A percentile compares a stretch with the other conserved stretches of the same genome.
Evolutionary conservation across 179 eudicot genomes (phyloP).

Genomic region (Corrigiola litoralis): DNA sequence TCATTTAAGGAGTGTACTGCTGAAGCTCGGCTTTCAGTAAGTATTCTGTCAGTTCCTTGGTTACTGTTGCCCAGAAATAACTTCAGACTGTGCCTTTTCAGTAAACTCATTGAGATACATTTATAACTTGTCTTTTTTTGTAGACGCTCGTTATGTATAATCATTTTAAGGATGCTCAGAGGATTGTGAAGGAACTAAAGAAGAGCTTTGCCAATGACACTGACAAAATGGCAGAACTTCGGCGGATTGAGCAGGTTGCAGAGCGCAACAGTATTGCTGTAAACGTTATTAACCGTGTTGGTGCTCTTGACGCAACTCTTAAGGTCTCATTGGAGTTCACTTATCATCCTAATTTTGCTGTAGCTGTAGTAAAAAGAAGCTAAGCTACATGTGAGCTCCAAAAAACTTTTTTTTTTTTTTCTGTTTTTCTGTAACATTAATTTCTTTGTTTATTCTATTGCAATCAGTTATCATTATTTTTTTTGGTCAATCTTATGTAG

Average conservation of each 20-base stretch:
- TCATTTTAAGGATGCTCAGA: conserved; percentile 85
- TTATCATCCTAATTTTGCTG: conserved; percentile 84
- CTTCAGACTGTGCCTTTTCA: neutral
- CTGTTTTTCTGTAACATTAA: conserved; percentile 21
- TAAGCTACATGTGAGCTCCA: conserved; percentile 19
- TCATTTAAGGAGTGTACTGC: conserved; percentile 65
- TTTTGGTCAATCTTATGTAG: conserved; percentile 1
- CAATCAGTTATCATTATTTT: neutral
- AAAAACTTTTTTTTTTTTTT: conserved; percentile 47
- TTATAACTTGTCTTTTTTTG: neutral
- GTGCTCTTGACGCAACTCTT: conserved; percentile 60
- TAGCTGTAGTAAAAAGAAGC: conserved; percentile 77
- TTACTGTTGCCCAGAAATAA: neutral
- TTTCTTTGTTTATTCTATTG: neutral
- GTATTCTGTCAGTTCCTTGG: conserved; percentile 22
- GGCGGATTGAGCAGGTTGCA: conserved; percentile 81
- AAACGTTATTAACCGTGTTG: conserved; percentile 65
- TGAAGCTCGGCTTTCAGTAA: conserved; percentile 61
- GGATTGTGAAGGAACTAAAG: conserved; percentile 72
- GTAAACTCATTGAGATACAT: neutral
- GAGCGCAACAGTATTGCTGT: conserved; percentile 82
- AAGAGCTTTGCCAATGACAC: conserved; percentile 57
- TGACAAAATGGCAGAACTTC: conserved; percentile 65
- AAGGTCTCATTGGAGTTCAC: conserved; percentile 75
- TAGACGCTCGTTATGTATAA: conserved; percentile 59